phyloP scores from a whole-genome alignment of 2,329 filamentous ascomycete genomes.

The Bipolaris oryzae region DNA sequence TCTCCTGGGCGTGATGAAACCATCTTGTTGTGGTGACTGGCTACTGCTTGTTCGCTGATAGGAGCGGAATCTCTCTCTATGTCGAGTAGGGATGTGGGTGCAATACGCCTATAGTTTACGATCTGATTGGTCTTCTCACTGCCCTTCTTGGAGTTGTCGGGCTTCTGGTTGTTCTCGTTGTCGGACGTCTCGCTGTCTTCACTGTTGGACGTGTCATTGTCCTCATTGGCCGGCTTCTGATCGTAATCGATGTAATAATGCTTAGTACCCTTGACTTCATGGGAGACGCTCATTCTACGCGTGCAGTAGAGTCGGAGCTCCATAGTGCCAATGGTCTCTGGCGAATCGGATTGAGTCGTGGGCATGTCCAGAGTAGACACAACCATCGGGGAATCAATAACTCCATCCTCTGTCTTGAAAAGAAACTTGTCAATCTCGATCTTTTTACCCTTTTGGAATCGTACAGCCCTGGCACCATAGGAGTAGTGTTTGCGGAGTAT shows the following conservation, averaged over 20 bases:
- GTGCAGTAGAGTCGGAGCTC: slow-evolving; percentile 41
- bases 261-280: slow-evolving; percentile 13
- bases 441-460: slow-evolving; percentile 29
- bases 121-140: not conserved
- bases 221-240: not conserved
- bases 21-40: slow-evolving; percentile 6
- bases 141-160: too few relatives aligned
- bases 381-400: slow-evolving; percentile 92
- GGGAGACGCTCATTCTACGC: slow-evolving; percentile 26
- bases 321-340: slow-evolving; percentile 37
- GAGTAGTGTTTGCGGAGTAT: slow-evolving; percentile 31
- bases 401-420: slow-evolving; percentile 17
- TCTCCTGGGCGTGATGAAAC: slow-evolving; percentile 36
- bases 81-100: slow-evolving; percentile 29
- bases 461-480: slow-evolving; percentile 15
- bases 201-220: too few relatives aligned
- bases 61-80: slow-evolving; percentile 26
- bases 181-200: too few relatives aligned
- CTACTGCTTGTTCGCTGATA: slow-evolving; percentile 10
- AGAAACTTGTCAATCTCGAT: slow-evolving; percentile 28
- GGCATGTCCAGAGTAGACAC: slow-evolving; percentile 70
- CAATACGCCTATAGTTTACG: slow-evolving; percentile 22
- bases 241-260: slow-evolving; percentile 19
- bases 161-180: too few relatives aligned
- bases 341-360: slow-evolving; percentile 9